These are phyloP conservation scores for Scenedesmus sp. DNA, from an alignment of 163 green algal genomes.

Conservation along the genomic window DNA sequence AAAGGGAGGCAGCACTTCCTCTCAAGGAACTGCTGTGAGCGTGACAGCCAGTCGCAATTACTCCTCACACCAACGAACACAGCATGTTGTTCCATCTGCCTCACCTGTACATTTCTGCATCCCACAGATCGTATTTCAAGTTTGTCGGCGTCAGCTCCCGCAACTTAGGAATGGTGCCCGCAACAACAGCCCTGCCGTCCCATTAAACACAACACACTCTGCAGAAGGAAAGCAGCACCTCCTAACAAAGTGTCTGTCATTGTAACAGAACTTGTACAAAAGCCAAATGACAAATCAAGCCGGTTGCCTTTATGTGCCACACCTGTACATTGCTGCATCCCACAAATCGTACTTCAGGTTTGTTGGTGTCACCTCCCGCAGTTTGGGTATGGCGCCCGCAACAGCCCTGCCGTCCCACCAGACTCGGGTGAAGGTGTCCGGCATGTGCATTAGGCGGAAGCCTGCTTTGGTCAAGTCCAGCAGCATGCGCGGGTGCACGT, in stretches of 20 bases:
- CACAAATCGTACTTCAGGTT: too few relatives aligned
- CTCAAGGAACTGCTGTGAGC: too few relatives aligned
- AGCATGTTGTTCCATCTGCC: not conserved
- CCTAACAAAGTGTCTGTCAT: too few relatives aligned
- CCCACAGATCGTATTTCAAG: constrained; percentile 41
- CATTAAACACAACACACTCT: too few relatives aligned
- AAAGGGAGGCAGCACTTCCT: too few relatives aligned
- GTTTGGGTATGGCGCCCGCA: not conserved
- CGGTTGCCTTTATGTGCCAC: not conserved
- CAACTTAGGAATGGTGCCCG: too few relatives aligned
- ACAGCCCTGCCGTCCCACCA: not conserved
- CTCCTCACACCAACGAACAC: not conserved
- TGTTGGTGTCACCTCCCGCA: constrained; percentile 2
- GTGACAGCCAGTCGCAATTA: not conserved
- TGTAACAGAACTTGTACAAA: too few relatives aligned
- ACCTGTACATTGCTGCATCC: too few relatives aligned
- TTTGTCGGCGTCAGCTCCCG: not conserved
- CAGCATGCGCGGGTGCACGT: not conserved
- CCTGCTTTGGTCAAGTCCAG: not conserved
- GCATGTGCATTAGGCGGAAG: constrained; percentile 24
- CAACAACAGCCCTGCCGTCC: too few relatives aligned
- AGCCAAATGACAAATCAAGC: not conserved
- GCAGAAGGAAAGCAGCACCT: too few relatives aligned
- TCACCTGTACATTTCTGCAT: constrained; percentile 10
- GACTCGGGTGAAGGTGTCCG: not conserved